Base-by-base conservation (phyloP, 192 early-diverging fungal genomes). In the Oehlia diaphana region DNA sequence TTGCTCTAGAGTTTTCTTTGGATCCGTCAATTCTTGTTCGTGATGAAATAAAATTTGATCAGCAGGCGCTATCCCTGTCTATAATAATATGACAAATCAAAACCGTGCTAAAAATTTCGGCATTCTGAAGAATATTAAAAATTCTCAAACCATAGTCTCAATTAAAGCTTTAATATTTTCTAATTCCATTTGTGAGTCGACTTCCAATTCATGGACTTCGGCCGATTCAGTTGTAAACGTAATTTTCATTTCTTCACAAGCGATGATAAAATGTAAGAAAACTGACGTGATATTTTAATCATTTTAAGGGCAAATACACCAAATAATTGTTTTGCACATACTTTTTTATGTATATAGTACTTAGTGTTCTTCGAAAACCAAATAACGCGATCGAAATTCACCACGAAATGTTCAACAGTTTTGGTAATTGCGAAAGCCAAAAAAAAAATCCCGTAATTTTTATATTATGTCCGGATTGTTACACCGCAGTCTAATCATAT, bases 151-250 rank as follows among this genome's bases (percentile, higher is more conserved):
- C 84, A 96, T 94, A n/a, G 86, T 90, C 84, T 97, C 95, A n/a
- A 95, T 87, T 31, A 98, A 87, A 31, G 94, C 96, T 76, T 90
- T 88, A 42, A 97, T 86, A 84, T 93, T 91, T 80, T 92, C 91
- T 39, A 94, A 83, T 63, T 89, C 89, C 89, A 94, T 93, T 81
- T 92, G 89, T 9, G 89, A 87, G 82, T 93, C 91, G 62, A 93
- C 88, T 74, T 93, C 93, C 23, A 94, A 70, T 75, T 85, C 87
- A 79, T 90, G 90, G 58, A 92, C 68, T 39, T 92, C 86, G 71
- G 90, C 92, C 21, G 80, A 39, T 37, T 91, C 88, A 31, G 88
- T 89, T 28, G 89, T 90, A 62, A 93, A 80, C 19, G 87, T 83
- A 8, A 93, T 67, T 74, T 87, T 82, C 92, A 93, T 93, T 79